A percentile compares a stretch with the other conserved stretches of the same genome.
phyloP scores from a whole-genome alignment of 306 rosid genomes.

The Gastrolobium bilobum region DNA sequence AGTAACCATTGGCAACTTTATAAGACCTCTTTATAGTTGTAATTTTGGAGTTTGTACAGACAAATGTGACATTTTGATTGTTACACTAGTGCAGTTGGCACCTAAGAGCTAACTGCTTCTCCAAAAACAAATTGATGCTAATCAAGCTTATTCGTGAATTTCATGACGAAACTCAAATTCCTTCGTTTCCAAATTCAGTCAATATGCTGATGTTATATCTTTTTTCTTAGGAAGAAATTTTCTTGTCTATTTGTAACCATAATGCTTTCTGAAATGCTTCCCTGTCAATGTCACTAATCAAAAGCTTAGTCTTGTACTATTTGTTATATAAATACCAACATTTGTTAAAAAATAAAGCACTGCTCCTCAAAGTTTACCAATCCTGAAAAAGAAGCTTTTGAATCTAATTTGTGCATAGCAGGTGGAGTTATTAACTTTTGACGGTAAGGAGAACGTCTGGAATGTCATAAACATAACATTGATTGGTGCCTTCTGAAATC shows the following conservation, averaged over 20 bases:
- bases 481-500: slow-evolving; percentile 5
- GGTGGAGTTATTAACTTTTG: neutral
- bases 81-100: slow-evolving; percentile 1
- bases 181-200: slow-evolving; percentile 5
- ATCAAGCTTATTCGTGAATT: slow-evolving; percentile 26
- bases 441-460: neutral
- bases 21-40: slow-evolving; percentile 26
- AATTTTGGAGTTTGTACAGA: neutral
- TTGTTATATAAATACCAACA: neutral
- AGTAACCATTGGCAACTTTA: slow-evolving; percentile 45
- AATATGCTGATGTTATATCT: neutral
- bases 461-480: neutral
- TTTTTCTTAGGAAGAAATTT: neutral
- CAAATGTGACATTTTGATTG: slow-evolving; percentile 9
- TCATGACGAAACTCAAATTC: neutral
- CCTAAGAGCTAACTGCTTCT: neutral
- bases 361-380: slow-evolving; percentile 8
- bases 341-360: neutral
- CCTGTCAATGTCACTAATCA: slow-evolving; percentile 11
- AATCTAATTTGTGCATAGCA: slow-evolving; percentile 3
- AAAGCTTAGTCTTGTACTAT: slow-evolving; percentile 10
- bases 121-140: slow-evolving; percentile 22
- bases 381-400: slow-evolving; percentile 14
- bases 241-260: slow-evolving; percentile 14
- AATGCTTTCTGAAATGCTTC: slow-evolving; percentile 16